phyloP scores from a whole-genome alignment of 2,329 filamentous ascomycete genomes.

The Ceratocystis variospora region DNA sequence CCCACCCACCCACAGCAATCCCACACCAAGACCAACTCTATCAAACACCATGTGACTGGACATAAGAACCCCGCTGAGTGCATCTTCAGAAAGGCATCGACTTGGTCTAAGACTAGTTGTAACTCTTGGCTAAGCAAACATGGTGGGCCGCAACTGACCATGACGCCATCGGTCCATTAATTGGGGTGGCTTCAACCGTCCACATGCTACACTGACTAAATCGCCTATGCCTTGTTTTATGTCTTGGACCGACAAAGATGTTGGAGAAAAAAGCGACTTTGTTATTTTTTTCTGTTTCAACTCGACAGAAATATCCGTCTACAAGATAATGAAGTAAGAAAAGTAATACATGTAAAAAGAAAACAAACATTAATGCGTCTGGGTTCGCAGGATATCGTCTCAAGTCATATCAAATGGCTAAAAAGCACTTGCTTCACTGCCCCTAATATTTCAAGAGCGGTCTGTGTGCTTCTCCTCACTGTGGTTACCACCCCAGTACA shows the following conservation, averaged over 20 bases:
- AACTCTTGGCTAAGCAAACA: neutral
- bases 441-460: neutral
- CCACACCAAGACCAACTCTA: too few species aligned
- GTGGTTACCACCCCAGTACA: constrained; percentile 2
- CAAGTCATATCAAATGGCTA: neutral
- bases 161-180: neutral
- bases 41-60: too few species aligned
- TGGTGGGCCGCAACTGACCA: neutral
- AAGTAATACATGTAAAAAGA: neutral
- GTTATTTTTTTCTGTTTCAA: constrained; percentile 1
- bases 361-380: neutral
- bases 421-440: neutral
- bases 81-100: neutral
- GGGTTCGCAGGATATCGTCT: constrained; percentile 7
- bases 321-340: neutral
- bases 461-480: neutral
- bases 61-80: neutral
- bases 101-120: neutral
- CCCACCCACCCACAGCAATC: too few species aligned
- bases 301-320: neutral
- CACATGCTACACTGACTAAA: too few species aligned
- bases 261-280: neutral
- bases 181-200: neutral
- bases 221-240: too few species aligned
- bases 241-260: too few species aligned